Evolutionary conservation across 495 filamentous ascomycete genomes (phyloP).

Genomic region (Trichoderma reesei): DNA sequence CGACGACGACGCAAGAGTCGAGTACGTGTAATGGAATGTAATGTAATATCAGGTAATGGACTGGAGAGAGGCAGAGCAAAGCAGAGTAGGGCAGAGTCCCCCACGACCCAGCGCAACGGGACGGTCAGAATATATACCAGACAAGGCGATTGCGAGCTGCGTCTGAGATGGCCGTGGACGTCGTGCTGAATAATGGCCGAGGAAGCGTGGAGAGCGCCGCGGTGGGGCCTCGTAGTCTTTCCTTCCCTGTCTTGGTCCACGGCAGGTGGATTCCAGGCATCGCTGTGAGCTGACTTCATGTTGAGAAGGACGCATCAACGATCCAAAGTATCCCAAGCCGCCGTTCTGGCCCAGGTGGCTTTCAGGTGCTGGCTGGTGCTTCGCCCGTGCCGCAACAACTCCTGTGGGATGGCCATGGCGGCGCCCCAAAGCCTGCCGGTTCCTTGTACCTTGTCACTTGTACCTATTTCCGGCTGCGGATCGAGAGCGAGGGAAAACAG

Average conservation of each 20-base stretch:
- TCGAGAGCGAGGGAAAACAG: not conserved
- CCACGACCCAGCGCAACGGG: not conserved
- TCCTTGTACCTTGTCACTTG: not conserved
- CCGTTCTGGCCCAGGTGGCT: too few species aligned
- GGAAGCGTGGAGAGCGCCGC: not conserved
- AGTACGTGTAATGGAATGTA: too few species aligned
- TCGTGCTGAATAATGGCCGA: not conserved
- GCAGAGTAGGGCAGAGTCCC: too few species aligned
- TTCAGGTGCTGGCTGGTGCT: not conserved
- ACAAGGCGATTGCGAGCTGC: not conserved
- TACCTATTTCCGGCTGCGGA: slow-evolving; percentile 1
- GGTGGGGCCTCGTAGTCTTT: not conserved
- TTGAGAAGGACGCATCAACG: too few species aligned
- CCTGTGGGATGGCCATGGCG: slow-evolving; percentile 2
- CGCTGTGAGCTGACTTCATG: not conserved
- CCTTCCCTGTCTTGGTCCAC: too few species aligned
- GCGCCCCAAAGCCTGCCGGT: too few species aligned
- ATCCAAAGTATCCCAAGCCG: too few species aligned
- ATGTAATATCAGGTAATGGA: too few species aligned
- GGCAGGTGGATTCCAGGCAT: too few species aligned
- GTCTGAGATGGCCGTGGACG: not conserved
- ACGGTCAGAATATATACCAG: not conserved
- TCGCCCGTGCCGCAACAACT: too few species aligned
- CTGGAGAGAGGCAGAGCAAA: too few species aligned
- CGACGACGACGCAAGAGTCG: too few species aligned